Evolutionary conservation across 2,329 filamentous ascomycete species (phyloP).

Genomic region (Aspergillus uvarum): DNA sequence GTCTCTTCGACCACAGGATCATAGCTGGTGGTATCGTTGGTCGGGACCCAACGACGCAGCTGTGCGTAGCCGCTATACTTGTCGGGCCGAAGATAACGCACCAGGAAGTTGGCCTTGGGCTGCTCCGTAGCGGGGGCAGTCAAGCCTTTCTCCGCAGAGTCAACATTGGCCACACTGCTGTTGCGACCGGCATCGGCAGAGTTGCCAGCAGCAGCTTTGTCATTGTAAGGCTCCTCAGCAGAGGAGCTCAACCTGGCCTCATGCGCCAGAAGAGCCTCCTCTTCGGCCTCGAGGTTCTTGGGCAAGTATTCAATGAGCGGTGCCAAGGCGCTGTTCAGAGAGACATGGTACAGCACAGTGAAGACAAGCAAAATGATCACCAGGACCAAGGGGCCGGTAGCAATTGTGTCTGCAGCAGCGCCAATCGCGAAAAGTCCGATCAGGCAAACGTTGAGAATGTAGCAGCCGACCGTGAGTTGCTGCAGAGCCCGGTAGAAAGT

Average conservation of each 20-base stretch:
- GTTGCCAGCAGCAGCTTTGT: slow-evolving; percentile 11
- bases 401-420: slow-evolving; percentile 59
- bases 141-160: slow-evolving; percentile 40
- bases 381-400: slow-evolving; percentile 68
- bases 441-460: slow-evolving; percentile 77
- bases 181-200: slow-evolving; percentile 15
- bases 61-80: slow-evolving; percentile 70
- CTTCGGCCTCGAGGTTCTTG: slow-evolving; percentile 64
- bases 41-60: slow-evolving; percentile 68
- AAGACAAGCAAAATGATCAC: slow-evolving; percentile 77
- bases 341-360: slow-evolving; percentile 71
- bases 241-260: slow-evolving; percentile 25
- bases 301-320: slow-evolving; percentile 79
- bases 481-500: slow-evolving; percentile 85
- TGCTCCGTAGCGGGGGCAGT: slow-evolving; percentile 25
- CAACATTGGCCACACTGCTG: slow-evolving; percentile 31
- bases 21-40: slow-evolving; percentile 59
- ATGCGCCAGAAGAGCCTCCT: slow-evolving; percentile 48
- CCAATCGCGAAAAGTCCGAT: slow-evolving; percentile 80
- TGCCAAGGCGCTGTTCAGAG: slow-evolving; percentile 68
- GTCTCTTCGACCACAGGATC: slow-evolving; percentile 60
- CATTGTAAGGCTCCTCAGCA: slow-evolving; percentile 26
- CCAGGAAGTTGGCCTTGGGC: slow-evolving; percentile 37
- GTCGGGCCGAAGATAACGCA: slow-evolving; percentile 72
- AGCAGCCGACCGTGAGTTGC: slow-evolving; percentile 80